Evolutionary conservation across 73 alveolate species (phyloP), one percentile per base, ranked within the genome.

Genomic region (Tetrahymena elliotti): DNA sequence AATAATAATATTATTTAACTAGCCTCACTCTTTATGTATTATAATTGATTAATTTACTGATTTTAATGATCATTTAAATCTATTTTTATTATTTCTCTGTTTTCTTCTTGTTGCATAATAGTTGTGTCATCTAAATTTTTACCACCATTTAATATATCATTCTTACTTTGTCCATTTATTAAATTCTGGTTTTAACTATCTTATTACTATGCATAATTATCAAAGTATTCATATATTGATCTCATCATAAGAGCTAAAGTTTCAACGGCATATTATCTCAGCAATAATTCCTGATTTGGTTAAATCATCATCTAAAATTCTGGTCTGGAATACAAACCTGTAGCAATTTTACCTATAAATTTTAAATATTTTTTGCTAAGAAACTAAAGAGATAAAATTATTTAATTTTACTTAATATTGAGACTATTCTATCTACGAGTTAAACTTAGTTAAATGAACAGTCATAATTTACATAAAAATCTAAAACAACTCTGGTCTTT

Each of bases 391-490:
- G n/a, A n/a, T n/a, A n/a, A n/a, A n/a, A n/a, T n/a, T n/a, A n/a
- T n/a, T n/a, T n/a, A n/a, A 84, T 84, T 31, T 94, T 36, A 94
- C 93, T 38, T 34, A 94, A 53, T 9, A 93, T 94, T 22, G 93
- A 39, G 24, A 94, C 84, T 1, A 94, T 84, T 94, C 84, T 94
- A 6, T 41, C 92, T 37, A 94, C 93, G 8, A 94, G 52, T 84
- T 94, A 94, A 52, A 84, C 96, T 83, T 94, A 93, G 35, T 94
- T 84, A 7, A 92, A 84, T 24, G 82, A 53, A 47, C 96, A 94
- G 31, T 94, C 96, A 92, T 94, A 94, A 68, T 94, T 94, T 4
- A 94, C 93, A 94, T 94, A 94, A 47, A 88, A 94, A 34, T 94
- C 96, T 35, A 94, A 92, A 68, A 88, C 96, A 40, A 93, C 83